Conservation (phyloP, 2,329 filamentous ascomycete genomes). For the Scolecobasidium constrictum region DNA sequence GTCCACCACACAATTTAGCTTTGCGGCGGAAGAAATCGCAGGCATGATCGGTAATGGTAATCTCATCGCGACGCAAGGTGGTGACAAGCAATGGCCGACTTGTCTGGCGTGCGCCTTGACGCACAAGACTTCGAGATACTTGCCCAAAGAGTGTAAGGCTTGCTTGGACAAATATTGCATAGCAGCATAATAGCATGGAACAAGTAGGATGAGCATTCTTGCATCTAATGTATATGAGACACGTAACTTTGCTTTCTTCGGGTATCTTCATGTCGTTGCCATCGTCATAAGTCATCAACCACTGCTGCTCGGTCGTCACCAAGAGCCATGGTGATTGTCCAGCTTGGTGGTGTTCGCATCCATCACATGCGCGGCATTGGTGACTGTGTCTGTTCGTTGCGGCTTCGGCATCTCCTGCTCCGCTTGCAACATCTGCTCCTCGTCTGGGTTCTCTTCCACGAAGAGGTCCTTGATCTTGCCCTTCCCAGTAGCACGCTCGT, state of each 20-base stretch:
- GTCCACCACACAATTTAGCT: slow-evolving; percentile 24
- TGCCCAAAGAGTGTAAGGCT: slow-evolving; percentile 24
- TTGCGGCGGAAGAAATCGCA: slow-evolving; percentile 23
- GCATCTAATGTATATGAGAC: too few relatives aligned
- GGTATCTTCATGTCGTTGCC: too few relatives aligned
- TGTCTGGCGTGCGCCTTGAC: slow-evolving; percentile 33
- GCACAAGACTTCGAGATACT: slow-evolving; percentile 19
- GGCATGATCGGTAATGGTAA: slow-evolving; percentile 31
- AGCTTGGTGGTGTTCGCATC: slow-evolving; percentile 43
- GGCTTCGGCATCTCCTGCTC: slow-evolving; percentile 14
- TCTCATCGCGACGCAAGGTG: slow-evolving; percentile 27
- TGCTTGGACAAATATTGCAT: slow-evolving; percentile 32
- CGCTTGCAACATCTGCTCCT: slow-evolving; percentile 12
- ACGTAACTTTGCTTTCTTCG: too few relatives aligned
- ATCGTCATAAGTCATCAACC: too few relatives aligned
- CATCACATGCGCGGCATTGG: slow-evolving; percentile 42
- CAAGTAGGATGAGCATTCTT: too few relatives aligned
- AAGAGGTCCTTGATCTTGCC: slow-evolving; percentile 45
- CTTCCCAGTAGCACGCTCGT: slow-evolving; percentile 38
- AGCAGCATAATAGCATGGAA: too few relatives aligned
- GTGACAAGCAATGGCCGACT: slow-evolving; percentile 23
- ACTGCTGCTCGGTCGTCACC: too few relatives aligned
- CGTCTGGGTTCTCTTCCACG: slow-evolving; percentile 22
- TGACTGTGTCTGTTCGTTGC: slow-evolving; percentile 31
- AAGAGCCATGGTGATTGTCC: slow-evolving; percentile 25